A percentile compares a stretch with the other conserved stretches of the same genome.
These are phyloP conservation scores for Ascochyta rabiei DNA, from an alignment of 2,329 filamentous ascomycete species.

Conservation along the genomic window DNA sequence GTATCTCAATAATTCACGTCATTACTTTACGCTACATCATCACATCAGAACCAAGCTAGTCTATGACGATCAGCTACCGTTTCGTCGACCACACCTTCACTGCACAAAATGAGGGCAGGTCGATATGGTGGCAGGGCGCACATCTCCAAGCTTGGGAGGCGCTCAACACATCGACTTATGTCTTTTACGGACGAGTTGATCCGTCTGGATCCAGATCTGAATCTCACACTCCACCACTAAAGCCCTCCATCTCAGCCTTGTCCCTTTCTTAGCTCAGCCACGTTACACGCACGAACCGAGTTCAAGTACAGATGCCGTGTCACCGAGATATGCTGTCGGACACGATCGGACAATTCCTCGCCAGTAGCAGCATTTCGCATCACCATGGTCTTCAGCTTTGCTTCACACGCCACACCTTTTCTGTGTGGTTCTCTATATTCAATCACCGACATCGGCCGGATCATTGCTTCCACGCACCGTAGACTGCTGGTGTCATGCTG, in stretches of 20 bases:
- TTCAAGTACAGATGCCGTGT: slow-evolving; percentile 17
- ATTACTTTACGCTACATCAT: background rate
- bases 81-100: background rate
- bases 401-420: slow-evolving; percentile 6
- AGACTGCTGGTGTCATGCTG: slow-evolving; percentile 28
- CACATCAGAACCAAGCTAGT: background rate
- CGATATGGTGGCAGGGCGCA: slow-evolving; percentile 21
- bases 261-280: slow-evolving; percentile 5
- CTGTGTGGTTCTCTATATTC: slow-evolving; percentile 16
- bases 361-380: slow-evolving; percentile 4
- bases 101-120: background rate
- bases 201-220: slow-evolving; percentile 3
- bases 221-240: slow-evolving; percentile 2
- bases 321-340: slow-evolving; percentile 17
- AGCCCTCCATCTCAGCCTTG: slow-evolving; percentile 22
- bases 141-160: slow-evolving; percentile 7
- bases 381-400: background rate
- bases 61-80: background rate
- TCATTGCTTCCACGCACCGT: slow-evolving; percentile 18
- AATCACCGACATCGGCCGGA: slow-evolving; percentile 35
- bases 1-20: background rate
- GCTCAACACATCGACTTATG: slow-evolving; percentile 2
- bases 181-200: slow-evolving; percentile 4
- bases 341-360: slow-evolving; percentile 14
- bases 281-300: slow-evolving; percentile 22